Evolutionary conservation across 1,284 basidiomycete genomes (phyloP).

Genomic region (Vanrija humicola): DNA sequence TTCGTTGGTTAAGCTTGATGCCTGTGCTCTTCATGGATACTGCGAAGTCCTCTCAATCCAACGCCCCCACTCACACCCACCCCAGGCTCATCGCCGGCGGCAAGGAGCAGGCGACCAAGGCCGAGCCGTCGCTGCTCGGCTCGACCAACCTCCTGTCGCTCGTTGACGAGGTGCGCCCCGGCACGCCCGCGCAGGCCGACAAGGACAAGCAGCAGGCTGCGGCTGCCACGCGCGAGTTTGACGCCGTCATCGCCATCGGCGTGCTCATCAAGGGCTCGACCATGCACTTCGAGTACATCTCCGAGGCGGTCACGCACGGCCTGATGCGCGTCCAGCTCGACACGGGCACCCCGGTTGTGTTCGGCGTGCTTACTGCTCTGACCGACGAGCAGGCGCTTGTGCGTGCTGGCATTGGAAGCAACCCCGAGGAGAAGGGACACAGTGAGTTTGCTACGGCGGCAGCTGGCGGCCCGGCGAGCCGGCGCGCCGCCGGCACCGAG

Average conservation of each 20-base stretch:
- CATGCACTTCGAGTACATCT: constrained; percentile 99
- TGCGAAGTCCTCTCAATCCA: too few species aligned
- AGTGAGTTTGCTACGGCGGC: constrained; percentile 36
- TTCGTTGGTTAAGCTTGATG: too few species aligned
- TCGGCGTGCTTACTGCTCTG: constrained; percentile 90
- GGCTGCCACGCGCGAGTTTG: constrained; percentile 65
- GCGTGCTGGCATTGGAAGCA: constrained; percentile 68
- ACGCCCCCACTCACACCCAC: background rate
- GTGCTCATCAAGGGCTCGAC: constrained; percentile 96
- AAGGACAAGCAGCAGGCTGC: too few species aligned
- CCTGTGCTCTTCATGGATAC: too few species aligned
- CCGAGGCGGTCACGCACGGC: constrained; percentile 83
- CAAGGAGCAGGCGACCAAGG: constrained; percentile 41
- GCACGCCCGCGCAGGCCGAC: constrained; percentile 49
- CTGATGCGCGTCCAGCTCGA: constrained; percentile 93
- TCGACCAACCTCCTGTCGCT: constrained; percentile 59
- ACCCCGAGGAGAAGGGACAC: constrained; percentile 37
- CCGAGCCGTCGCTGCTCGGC: constrained; percentile 44
- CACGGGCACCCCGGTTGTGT: constrained; percentile 89
- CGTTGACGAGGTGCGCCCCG: constrained; percentile 56
- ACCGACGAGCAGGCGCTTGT: constrained; percentile 92
- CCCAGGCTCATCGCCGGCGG: constrained; percentile 46
- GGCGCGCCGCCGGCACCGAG: background rate
- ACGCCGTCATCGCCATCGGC: constrained; percentile 94
- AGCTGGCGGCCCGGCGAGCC: background rate